These are phyloP conservation scores for Dactylonectria macrodidyma DNA, from an alignment of 2,329 filamentous ascomycete species.

Conservation along the genomic window DNA sequence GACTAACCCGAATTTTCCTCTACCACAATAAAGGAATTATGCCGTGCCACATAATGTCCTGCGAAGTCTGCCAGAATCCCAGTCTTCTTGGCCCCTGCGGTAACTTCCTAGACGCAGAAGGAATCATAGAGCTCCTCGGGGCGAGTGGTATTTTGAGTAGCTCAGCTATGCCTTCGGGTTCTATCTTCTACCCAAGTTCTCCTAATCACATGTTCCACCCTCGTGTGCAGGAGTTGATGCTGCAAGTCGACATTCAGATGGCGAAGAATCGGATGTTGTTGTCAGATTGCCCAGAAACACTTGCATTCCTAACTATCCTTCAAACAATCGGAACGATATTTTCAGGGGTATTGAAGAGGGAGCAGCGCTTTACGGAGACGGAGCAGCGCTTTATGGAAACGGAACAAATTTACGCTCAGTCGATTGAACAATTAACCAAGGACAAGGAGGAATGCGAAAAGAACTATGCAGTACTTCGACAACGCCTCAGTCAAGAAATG, in stretches of 20 bases:
- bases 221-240: constrained; percentile 1
- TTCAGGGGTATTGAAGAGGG: neutral
- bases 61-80: neutral
- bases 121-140: neutral
- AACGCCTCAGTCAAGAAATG: neutral
- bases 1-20: neutral
- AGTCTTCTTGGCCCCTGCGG: neutral
- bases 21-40: neutral
- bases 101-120: neutral
- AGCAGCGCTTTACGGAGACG: too few relatives aligned
- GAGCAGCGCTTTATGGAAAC: neutral
- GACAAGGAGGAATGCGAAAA: neutral
- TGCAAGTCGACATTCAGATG: neutral
- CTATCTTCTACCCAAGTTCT: neutral
- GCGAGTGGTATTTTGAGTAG: constrained; percentile 1
- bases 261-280: neutral
- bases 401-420: neutral
- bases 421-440: neutral
- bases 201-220: neutral
- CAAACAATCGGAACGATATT: neutral
- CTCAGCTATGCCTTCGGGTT: neutral
- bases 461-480: neutral
- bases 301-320: neutral
- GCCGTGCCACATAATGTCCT: neutral
- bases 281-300: neutral